phyloP scores from a whole-genome alignment of 208 protist genomes.

The Crithidia brevicula region DNA sequence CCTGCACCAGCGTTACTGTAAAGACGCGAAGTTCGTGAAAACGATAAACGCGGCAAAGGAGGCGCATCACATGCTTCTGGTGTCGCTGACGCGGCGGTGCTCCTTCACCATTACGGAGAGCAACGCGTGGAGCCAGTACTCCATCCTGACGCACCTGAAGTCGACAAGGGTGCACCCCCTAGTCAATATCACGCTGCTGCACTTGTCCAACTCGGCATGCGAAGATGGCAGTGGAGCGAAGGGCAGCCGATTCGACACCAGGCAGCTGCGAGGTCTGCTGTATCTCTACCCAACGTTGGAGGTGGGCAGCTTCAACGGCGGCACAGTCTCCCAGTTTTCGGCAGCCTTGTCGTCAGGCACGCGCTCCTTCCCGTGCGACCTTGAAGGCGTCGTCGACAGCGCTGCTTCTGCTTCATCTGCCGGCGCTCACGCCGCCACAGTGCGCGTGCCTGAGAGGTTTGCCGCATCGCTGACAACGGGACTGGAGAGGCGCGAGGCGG shows the following conservation, averaged over 20 bases:
- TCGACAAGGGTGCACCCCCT: background rate
- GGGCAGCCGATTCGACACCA: background rate
- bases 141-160: constrained; percentile 20
- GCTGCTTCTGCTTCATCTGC: constrained; percentile 2
- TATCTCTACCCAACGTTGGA: constrained; percentile 14
- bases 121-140: constrained; percentile 24
- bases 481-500: background rate
- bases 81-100: constrained; percentile 14
- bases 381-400: too few species aligned
- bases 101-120: background rate
- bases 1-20: background rate
- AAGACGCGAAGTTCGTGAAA: background rate
- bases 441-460: constrained; percentile 6
- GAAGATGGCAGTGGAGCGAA: background rate
- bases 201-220: constrained; percentile 10
- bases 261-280: constrained; percentile 16
- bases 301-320: constrained; percentile 6
- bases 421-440: background rate
- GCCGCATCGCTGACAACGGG: background rate
- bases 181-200: constrained; percentile 17
- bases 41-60: background rate
- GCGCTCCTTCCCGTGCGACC: background rate
- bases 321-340: background rate
- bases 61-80: constrained; percentile 14
- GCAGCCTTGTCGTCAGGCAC: background rate